phyloP scores from a whole-genome alignment of 106 monocot species.

The Dendrobium huoshanense region DNA sequence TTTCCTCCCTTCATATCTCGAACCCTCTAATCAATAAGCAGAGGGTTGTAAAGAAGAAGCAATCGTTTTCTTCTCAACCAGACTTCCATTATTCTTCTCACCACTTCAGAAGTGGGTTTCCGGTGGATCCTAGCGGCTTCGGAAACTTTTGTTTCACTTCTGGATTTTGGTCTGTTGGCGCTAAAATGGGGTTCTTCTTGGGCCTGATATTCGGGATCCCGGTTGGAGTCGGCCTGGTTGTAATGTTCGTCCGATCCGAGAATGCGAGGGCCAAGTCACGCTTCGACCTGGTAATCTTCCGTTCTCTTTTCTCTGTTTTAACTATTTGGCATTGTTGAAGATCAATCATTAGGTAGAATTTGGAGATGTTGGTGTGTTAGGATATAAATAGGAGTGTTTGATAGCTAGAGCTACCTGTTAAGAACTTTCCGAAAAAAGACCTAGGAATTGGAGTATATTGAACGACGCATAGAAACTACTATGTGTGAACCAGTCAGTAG shows the following conservation, averaged over 20 bases:
- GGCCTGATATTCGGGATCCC: conserved; percentile 53
- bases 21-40: neutral
- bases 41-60: neutral
- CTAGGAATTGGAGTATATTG: neutral
- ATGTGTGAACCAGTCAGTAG: neutral
- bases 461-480: neutral
- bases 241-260: conserved; percentile 55
- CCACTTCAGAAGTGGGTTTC: neutral
- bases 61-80: neutral
- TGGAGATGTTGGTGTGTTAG: neutral
- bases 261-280: conserved; percentile 54
- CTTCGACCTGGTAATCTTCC: conserved; percentile 45
- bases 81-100: neutral
- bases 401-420: neutral
- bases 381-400: neutral
- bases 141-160: neutral
- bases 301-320: neutral
- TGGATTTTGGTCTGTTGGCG: neutral
- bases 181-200: conserved; percentile 58
- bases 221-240: conserved; percentile 50
- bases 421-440: neutral
- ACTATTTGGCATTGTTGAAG: neutral
- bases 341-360: neutral
- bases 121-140: neutral
- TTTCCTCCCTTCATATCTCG: neutral